Evolutionary conservation across 2,329 filamentous ascomycete species (phyloP).

Genomic region (Pezicula radicicola): DNA sequence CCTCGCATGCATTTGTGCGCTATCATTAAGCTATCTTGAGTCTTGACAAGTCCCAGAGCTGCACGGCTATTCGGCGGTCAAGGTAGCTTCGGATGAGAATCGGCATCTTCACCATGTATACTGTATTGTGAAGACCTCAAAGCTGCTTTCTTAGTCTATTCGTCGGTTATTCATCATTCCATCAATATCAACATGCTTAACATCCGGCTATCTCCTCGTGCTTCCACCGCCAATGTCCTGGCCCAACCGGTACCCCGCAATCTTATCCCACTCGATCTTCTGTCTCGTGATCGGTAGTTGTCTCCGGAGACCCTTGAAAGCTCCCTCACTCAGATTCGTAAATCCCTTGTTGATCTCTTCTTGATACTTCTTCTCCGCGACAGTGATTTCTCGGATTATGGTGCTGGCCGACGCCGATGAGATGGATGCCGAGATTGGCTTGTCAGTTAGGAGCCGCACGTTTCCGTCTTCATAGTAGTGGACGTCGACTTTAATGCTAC

Average conservation of each 20-base stretch:
- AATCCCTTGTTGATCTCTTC: slow-evolving; percentile 94
- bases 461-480: slow-evolving; percentile 99
- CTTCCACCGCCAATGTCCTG: slow-evolving; percentile 74
- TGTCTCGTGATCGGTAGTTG: slow-evolving; percentile 95
- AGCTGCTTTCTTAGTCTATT: too few species aligned
- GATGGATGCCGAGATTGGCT: slow-evolving; percentile 63
- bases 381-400: slow-evolving; percentile 74
- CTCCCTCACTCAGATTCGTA: slow-evolving; percentile 82
- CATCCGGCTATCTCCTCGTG: slow-evolving; percentile 41
- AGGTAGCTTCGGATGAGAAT: not conserved
- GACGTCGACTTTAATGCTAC: slow-evolving; percentile 87
- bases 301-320: slow-evolving; percentile 88
- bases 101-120: not conserved
- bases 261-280: slow-evolving; percentile 99
- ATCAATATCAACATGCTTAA: too few species aligned
- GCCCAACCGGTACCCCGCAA: slow-evolving; percentile 84
- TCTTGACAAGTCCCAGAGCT: too few species aligned
- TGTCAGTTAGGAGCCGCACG: slow-evolving; percentile 87
- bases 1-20: too few species aligned
- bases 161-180: too few species aligned
- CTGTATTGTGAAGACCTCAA: not conserved
- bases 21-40: too few species aligned
- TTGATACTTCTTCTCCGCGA: slow-evolving; percentile 87
- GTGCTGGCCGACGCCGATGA: slow-evolving; percentile 53
- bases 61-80: too few species aligned